Conservation (phyloP, 345 rosid genomes). For the Populus tremula region DNA sequence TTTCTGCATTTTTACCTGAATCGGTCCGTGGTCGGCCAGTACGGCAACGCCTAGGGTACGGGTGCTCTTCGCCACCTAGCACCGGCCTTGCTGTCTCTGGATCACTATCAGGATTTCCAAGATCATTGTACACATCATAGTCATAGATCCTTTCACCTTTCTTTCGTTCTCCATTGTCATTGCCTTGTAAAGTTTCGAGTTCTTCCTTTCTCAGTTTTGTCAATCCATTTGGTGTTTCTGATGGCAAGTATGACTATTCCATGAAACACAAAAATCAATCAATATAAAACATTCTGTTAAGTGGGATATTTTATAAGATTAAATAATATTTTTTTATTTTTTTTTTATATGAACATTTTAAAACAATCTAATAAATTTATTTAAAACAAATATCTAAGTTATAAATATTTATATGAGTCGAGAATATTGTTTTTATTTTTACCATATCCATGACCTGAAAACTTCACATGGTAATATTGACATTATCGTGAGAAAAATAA, state of each 20-base stretch:
- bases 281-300: background rate
- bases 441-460: no score
- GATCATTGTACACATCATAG: constrained; percentile 75
- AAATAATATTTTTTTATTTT: no score
- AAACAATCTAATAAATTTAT: no score
- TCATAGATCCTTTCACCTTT: constrained; percentile 63
- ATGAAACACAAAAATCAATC: background rate
- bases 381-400: background rate
- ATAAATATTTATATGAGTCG: background rate
- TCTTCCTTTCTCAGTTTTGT: constrained; percentile 54
- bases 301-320: no score
- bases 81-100: constrained; percentile 29
- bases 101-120: constrained; percentile 59
- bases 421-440: no score
- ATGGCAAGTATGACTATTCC: constrained; percentile 57
- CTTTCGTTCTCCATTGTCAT: constrained; percentile 61
- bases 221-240: constrained; percentile 63
- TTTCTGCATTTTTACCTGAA: constrained; percentile 21
- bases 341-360: no score
- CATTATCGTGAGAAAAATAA: background rate
- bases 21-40: constrained; percentile 35
- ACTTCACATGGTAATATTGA: background rate
- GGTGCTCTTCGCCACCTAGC: constrained; percentile 39
- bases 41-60: constrained; percentile 56
- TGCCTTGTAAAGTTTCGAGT: constrained; percentile 48